Percentiles rank a stretch among this genome's conserved stretches.
These are phyloP conservation scores for Pezicula neosporulosa DNA, from an alignment of 2,329 filamentous ascomycete species.

Conservation along the genomic window DNA sequence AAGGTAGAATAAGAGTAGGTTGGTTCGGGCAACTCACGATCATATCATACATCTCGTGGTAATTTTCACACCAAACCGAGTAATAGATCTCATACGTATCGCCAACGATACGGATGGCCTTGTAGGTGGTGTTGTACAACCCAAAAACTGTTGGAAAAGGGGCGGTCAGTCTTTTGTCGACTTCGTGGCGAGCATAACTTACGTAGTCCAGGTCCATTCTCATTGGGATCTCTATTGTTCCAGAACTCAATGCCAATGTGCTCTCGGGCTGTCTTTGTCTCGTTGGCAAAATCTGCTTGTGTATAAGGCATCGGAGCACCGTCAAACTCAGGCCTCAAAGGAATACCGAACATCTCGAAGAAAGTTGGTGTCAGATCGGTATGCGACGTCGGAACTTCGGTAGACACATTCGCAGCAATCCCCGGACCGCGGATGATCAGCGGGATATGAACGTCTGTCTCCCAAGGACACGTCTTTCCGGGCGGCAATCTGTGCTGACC, in stretches of 20 bases:
- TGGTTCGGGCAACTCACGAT: conserved; percentile 25
- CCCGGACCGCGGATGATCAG: conserved; percentile 55
- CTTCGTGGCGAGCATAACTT: too few species aligned
- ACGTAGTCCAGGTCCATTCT: too few species aligned
- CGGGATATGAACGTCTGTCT: conserved; percentile 44
- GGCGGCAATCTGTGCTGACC: conserved; percentile 43
- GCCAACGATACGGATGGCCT: conserved; percentile 36
- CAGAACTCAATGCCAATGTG: too few species aligned
- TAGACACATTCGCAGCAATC: conserved; percentile 33
- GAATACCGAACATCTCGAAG: too few species aligned
- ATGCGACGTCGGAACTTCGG: conserved; percentile 36
- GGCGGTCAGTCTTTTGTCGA: too few species aligned
- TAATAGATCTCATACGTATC: conserved; percentile 57
- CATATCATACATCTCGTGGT: conserved; percentile 58
- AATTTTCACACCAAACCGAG: conserved; percentile 62
- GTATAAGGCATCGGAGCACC: too few species aligned
- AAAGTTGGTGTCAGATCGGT: too few species aligned
- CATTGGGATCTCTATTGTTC: too few species aligned
- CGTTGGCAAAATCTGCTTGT: too few species aligned
- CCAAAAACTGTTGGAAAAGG: neutral
- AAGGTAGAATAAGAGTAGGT: neutral
- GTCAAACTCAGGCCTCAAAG: too few species aligned
- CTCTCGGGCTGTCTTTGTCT: too few species aligned
- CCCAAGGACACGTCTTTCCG: conserved; percentile 44
- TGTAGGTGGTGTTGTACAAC: conserved; percentile 40